Evolutionary conservation across 2,329 filamentous ascomycete genomes (phyloP), one percentile per base, ranked within the genome.

Genomic region (Cercospora canescens): DNA sequence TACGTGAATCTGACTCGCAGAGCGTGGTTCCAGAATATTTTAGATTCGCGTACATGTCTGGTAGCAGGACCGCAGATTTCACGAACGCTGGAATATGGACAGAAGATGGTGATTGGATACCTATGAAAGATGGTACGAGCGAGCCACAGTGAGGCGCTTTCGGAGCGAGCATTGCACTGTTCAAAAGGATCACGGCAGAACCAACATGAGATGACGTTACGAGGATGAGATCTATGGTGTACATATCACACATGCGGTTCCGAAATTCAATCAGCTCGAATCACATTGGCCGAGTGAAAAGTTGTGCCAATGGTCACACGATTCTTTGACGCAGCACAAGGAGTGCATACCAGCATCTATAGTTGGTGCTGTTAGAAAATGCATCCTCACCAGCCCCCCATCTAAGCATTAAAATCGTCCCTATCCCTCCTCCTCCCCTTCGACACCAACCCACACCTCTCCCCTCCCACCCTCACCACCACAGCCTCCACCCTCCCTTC

Each of bases 41-140:
- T 74, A 81, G 91, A 6, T 94, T 94, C 77, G 91, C 84, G 1
- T 93, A 88, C 73, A 86, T 94, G 83, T 82, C 85, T 59, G 91
- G 91, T 1, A 88, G 86, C 64, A 76, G 76, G 4, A 84, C 83
- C 41, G 88, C 84, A 26, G 91, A 94, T 75, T 94, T 92, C 73
- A 92, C 90, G 14, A 90, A 88, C 78, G 91, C 91, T 0, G 91
- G 91, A 1, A 84, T 82, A 11, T 94, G 91, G 91, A 83, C 83
- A 26, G 78, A 75, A 1, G 84, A 89, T 60, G 87, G 89, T 1
- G 81, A 83, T 35, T 94, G 91, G 91, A 80, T 81, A 50, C 77
- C 85, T 28, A 92, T 92, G 89, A 77, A 82, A 71, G 73, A 84
- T 1, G 90, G 90, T 0, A 86, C 89, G 14, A 78, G 77, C 66